phyloP scores from a whole-genome alignment of 2,329 filamentous ascomycete species.

The Tolypocladium album region DNA sequence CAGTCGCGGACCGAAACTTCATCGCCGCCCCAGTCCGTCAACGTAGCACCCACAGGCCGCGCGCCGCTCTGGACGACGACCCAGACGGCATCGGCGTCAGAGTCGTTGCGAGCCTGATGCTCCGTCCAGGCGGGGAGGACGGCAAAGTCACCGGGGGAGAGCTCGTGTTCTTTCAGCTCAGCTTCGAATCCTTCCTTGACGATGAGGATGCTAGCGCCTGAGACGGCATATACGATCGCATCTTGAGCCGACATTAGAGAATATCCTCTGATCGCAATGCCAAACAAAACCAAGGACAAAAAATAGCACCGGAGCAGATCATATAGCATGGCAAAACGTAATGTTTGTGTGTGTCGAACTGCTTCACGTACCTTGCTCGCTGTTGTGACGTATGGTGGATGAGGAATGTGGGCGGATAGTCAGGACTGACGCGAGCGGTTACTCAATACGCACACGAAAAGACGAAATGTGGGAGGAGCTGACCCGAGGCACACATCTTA shows the following conservation, averaged over 20 bases:
- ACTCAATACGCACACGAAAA: slow-evolving; percentile 5
- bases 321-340: neutral
- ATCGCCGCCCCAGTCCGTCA: slow-evolving; percentile 50
- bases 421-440: slow-evolving; percentile 35
- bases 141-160: slow-evolving; percentile 57
- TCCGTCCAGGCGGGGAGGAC: slow-evolving; percentile 60
- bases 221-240: slow-evolving; percentile 55
- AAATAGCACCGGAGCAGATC: neutral
- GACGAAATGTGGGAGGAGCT: slow-evolving; percentile 13
- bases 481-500: slow-evolving; percentile 56
- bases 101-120: slow-evolving; percentile 59
- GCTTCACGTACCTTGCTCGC: slow-evolving; percentile 45
- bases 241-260: slow-evolving; percentile 29
- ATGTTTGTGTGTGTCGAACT: neutral
- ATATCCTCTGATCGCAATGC: neutral
- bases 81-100: slow-evolving; percentile 50
- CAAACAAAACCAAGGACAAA: neutral
- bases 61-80: slow-evolving; percentile 53
- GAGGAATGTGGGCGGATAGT: slow-evolving; percentile 51
- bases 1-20: slow-evolving; percentile 17
- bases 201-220: slow-evolving; percentile 50
- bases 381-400: slow-evolving; percentile 58
- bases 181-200: slow-evolving; percentile 43
- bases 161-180: slow-evolving; percentile 39
- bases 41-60: slow-evolving; percentile 49